Evolutionary conservation across 2,329 filamentous ascomycete genomes (phyloP).

Genomic region (Neurospora crassa): DNA sequence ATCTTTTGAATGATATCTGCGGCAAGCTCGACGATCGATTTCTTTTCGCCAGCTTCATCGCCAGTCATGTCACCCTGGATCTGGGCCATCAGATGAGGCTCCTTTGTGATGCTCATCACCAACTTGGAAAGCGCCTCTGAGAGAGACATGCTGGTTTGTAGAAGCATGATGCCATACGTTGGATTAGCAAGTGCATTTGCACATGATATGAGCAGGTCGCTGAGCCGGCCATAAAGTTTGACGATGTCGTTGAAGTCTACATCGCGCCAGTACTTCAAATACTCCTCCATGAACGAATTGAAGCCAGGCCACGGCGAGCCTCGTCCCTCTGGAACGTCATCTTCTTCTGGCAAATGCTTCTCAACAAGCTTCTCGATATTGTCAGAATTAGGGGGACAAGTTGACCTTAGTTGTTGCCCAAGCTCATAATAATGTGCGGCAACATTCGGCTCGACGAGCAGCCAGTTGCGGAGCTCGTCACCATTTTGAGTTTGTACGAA

Average conservation of each 20-base stretch:
- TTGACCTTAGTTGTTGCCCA: conserved; percentile 52
- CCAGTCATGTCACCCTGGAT: conserved; percentile 40
- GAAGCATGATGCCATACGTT: conserved; percentile 68
- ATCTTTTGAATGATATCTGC: conserved; percentile 85
- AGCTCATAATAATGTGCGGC: conserved; percentile 59
- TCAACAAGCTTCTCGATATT: conserved; percentile 56
- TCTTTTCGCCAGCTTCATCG: conserved; percentile 56
- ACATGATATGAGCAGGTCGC: conserved; percentile 66
- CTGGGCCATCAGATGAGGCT: conserved; percentile 64
- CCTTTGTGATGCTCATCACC: conserved; percentile 74
- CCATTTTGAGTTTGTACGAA: conserved; percentile 57
- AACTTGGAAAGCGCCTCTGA: conserved; percentile 72
- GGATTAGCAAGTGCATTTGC: conserved; percentile 74
- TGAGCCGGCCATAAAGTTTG: conserved; percentile 65
- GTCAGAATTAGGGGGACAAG: conserved; percentile 38
- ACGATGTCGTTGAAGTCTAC: conserved; percentile 68
- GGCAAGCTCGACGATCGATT: conserved; percentile 74
- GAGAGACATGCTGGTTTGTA: conserved; percentile 74
- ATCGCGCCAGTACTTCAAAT: conserved; percentile 72
- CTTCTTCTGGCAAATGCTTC: conserved; percentile 52
- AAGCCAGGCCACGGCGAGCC: conserved; percentile 68
- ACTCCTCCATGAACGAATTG: conserved; percentile 69
- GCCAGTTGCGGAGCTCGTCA: conserved; percentile 54
- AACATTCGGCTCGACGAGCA: conserved; percentile 66
- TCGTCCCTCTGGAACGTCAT: conserved; percentile 53